phyloP scores from a whole-genome alignment of 2,329 filamentous ascomycete species.

The Penicillium griseofulvum region DNA sequence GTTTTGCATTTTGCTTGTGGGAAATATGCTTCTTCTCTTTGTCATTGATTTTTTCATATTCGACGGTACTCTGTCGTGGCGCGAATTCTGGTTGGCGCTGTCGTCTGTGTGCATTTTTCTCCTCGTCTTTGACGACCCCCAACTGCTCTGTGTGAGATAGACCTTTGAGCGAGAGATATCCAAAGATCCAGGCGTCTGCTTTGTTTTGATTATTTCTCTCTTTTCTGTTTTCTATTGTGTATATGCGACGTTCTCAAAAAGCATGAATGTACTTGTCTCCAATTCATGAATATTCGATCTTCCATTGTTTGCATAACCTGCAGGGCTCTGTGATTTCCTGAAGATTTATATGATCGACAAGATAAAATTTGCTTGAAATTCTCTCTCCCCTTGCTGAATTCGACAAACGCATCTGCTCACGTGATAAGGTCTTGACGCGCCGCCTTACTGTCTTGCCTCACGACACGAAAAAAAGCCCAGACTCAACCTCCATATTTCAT shows the following conservation, averaged over 20 bases:
- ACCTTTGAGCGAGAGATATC: conserved; percentile 43
- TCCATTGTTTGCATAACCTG: conserved; percentile 8
- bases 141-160: conserved; percentile 39
- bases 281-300: conserved; percentile 6
- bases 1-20: conserved; percentile 14
- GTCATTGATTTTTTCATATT: conserved; percentile 7
- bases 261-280: conserved; percentile 16
- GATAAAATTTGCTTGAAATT: neutral
- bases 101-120: conserved; percentile 33
- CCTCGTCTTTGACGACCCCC: conserved; percentile 27
- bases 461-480: conserved; percentile 24
- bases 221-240: conserved; percentile 11
- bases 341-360: neutral
- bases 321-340: neutral
- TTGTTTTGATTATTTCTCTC: conserved; percentile 7
- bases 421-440: conserved; percentile 34
- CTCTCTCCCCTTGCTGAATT: neutral
- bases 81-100: conserved; percentile 38
- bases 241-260: conserved; percentile 17
- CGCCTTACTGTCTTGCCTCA: conserved; percentile 28
- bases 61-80: conserved; percentile 30
- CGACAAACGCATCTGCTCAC: conserved; percentile 24
- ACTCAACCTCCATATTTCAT: conserved; percentile 4
- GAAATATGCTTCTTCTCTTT: conserved; percentile 15
- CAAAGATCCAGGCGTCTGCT: conserved; percentile 38